Evolutionary conservation across 225 moss, liverwort and hornwort species (phyloP), one percentile per base, ranked within the genome.

Genomic region (Pseudisothecium myosuroides): DNA sequence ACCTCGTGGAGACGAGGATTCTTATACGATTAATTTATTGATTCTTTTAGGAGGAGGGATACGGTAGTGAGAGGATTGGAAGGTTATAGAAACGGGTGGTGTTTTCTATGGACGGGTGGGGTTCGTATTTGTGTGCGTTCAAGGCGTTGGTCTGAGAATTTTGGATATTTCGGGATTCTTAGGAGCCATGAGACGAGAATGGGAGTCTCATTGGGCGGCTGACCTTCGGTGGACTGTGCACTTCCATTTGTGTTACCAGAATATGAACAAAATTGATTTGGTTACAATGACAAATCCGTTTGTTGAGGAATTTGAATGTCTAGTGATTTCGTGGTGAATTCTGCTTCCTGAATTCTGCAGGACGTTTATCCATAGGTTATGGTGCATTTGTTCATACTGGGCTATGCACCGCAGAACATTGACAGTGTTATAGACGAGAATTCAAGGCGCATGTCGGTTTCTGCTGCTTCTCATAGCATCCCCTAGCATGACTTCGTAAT

Each of bases 161-260:
- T 82, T 60, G 76, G 89, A 61, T 89, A 90, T 92, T 90, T 88
- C 71, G 64, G 63, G 79, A 85, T 89, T 93, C 89, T 93, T 93
- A 72, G 85, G 92, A 93, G 92, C 92, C 92, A 91, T 91, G 92
- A 78, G 92, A 85, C 91, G 91, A 89, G 92, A 93, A 88, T 86
- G 89, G 89, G 78, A 82, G 89, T 93, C 88, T 82, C 92, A 91
- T 93, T 89, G 92, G 87, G 91, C 92, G 91, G 91, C 85, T 82
- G 89, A 91, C 89, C 89, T 85, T 82, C 58, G 39, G 50, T 77
- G 64, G 49, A 56, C 49, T 65, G 86, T 61, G 63, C 80, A 45
- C 88, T 43, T 73, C 52, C 66, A 66, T 86, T 83, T 83, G 88
- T 82, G 49, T 65, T 49, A 86, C 64, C 54, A 75, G 67, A 76